Evolutionary conservation across 208 protist genomes (phyloP).

Genomic region (Naegleria gruberi): DNA sequence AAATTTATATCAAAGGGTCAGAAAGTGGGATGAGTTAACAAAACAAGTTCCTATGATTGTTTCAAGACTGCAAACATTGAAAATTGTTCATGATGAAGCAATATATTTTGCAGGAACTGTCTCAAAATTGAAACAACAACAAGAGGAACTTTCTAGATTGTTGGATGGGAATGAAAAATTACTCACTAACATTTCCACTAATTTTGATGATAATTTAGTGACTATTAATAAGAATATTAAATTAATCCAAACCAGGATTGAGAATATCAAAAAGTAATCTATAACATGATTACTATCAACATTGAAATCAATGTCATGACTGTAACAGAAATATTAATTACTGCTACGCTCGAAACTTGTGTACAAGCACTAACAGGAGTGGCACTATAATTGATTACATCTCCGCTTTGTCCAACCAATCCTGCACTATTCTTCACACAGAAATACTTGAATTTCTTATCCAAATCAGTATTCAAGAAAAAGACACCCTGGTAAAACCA

Average conservation of each 20-base stretch:
- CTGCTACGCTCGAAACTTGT: neutral
- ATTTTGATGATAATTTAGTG: neutral
- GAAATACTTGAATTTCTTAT: neutral
- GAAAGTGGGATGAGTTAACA: neutral
- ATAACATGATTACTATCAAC: neutral
- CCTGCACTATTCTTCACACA: neutral
- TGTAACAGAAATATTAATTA: neutral
- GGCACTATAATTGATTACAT: neutral
- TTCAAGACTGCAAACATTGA: neutral
- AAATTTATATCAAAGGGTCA: neutral
- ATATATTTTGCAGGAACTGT: neutral
- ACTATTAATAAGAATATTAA: neutral
- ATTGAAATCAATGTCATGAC: neutral
- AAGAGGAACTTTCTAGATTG: neutral
- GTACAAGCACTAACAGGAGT: neutral
- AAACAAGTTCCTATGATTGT: conserved; percentile 4
- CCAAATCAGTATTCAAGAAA: neutral
- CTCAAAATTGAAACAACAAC: neutral
- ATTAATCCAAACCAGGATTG: neutral
- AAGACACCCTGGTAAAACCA: neutral
- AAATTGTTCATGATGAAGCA: conserved; percentile 12
- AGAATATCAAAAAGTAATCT: neutral
- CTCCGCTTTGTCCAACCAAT: neutral
- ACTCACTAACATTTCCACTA: neutral
- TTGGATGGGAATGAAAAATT: neutral